Percentiles rank a stretch among this genome's conserved stretches.
Evolutionary conservation across 129 eudicot genomes (phyloP).

Genomic region (Chrysanthemum lavandulifolium): DNA sequence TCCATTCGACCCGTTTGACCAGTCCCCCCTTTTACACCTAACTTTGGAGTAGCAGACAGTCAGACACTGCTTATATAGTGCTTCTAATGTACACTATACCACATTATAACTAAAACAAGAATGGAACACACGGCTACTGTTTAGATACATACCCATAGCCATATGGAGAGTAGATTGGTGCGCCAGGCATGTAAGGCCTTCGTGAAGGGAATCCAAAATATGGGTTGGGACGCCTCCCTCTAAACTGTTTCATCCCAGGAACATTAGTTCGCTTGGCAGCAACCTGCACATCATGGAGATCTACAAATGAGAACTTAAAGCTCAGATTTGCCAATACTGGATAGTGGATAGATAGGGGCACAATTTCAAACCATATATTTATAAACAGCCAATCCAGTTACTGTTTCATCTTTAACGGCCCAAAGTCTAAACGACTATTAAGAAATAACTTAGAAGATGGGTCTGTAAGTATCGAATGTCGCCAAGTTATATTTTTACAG

Average conservation of each 20-base stretch:
- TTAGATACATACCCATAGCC: constrained; percentile 72
- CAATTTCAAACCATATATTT: no score
- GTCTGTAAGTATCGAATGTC: no score
- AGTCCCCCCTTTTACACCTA: not conserved
- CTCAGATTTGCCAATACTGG: not conserved
- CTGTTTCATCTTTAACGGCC: no score
- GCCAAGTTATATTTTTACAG: no score
- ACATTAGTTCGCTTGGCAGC: constrained; percentile 71
- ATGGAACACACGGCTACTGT: constrained; percentile 9
- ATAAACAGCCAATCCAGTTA: no score
- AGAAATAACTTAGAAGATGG: no score
- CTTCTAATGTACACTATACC: not conserved
- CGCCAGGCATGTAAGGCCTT: constrained; percentile 72
- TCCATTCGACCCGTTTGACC: no score
- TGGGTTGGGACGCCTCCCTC: constrained; percentile 70
- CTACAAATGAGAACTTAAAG: constrained; percentile 13
- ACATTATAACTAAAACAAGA: not conserved
- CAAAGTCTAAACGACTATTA: no score
- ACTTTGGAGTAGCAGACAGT: not conserved
- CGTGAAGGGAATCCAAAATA: constrained; percentile 55
- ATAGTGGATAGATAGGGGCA: constrained; percentile 2
- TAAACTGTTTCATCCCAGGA: constrained; percentile 67
- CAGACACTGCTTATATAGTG: not conserved
- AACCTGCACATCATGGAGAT: constrained; percentile 38
- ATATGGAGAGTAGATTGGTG: constrained; percentile 66